Base-by-base conservation (phyloP, 345 rosid genomes). In the Aegle marmelos region DNA sequence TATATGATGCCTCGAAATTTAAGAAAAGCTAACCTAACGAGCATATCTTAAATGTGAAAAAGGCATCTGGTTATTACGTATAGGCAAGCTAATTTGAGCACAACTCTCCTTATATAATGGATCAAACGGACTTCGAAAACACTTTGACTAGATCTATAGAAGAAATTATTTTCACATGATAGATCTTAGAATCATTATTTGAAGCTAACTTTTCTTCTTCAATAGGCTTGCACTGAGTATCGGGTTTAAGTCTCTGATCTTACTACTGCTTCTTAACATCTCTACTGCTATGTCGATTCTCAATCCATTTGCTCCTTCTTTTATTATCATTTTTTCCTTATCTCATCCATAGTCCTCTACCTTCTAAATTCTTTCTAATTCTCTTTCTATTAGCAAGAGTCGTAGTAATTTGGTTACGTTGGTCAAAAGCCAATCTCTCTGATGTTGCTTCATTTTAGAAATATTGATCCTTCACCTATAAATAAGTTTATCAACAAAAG, bases 61-160 rank as follows among this genome's bases (percentile, higher is more conserved):
- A 68, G 80, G 78, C 16, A 71, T 48, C n/a, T 81, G 78, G 61
- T 57, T 68, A 9, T 48, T 80, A 41, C 19, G 64, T 36, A 48
- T 72, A n/a, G 78, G 53, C 48, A 9, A 30, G 60, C 72, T 70
- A 56, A 53, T 75, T 28, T 56, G 82, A 57, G 71, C 27, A 10
- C 71, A 69, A 31, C 48, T 67, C 33, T n/a, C 28, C 9, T 73
- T 54, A 5, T 45, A 21, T 17, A 19, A 25, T 14, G 82, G 74
- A 72, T 56, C 68, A 9, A 76, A 74, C 73, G 1, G 83, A 77
- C 64, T 63, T 83, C 62, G 86, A 83, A 65, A 77, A 83, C 24
- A 73, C 81, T 58, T 17, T 78, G 31, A 81, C 79, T 3, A 83
- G 74, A 64, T 81, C 84, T 27, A 81, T 30, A 19, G 81, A 72